Conservation (phyloP, 495 filamentous ascomycete genomes). For the Talaromyces borbonicus region DNA sequence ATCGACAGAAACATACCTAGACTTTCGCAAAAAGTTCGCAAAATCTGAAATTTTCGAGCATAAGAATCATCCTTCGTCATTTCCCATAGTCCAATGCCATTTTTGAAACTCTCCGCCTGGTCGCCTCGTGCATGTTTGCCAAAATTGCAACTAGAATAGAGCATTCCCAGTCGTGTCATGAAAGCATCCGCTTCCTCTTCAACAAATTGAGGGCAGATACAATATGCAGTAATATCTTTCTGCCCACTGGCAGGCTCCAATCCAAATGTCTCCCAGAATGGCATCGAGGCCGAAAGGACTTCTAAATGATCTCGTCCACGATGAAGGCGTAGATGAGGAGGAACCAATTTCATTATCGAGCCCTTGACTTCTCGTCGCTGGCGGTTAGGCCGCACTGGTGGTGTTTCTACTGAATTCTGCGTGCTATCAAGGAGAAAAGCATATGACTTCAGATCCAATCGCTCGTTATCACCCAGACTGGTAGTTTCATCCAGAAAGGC, state of each 20-base stretch:
- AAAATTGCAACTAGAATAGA: constrained; percentile 72
- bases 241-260: constrained; percentile 65
- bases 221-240: constrained; percentile 73
- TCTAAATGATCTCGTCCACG: constrained; percentile 66
- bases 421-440: constrained; percentile 26
- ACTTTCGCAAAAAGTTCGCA: constrained; percentile 31
- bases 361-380: constrained; percentile 23
- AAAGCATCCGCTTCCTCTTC: constrained; percentile 55
- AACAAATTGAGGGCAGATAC: constrained; percentile 60
- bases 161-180: constrained; percentile 56
- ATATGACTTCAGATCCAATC: constrained; percentile 29
- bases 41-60: constrained; percentile 25
- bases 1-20: constrained; percentile 25
- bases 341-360: constrained; percentile 28
- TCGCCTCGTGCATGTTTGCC: constrained; percentile 57
- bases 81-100: constrained; percentile 51
- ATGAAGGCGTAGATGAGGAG: constrained; percentile 68
- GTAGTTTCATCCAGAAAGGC: constrained; percentile 20
- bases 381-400: constrained; percentile 12
- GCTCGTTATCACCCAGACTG: constrained; percentile 23
- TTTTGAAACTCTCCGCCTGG: constrained; percentile 36
- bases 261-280: constrained; percentile 88
- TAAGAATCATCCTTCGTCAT: constrained; percentile 22
- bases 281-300: constrained; percentile 64
- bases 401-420: constrained; percentile 8